A percentile compares a stretch with the other conserved stretches of the same genome.
Conservation (phyloP, 2,329 filamentous ascomycete species). For the Cladophialophora psammophila region DNA sequence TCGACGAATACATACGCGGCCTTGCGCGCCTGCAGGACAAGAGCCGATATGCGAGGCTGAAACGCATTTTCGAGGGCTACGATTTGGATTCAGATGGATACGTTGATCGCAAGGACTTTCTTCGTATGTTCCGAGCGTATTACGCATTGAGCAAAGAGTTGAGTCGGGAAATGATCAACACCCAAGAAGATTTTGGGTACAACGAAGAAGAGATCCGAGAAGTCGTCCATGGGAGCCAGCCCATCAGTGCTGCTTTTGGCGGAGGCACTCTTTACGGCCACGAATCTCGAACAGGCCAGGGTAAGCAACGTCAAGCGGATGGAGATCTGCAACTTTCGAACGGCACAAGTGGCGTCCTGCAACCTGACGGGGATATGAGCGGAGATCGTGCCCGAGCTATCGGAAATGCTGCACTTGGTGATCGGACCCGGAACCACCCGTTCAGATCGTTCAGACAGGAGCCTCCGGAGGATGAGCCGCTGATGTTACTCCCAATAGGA, state of each 20-base stretch:
- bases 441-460: slow-evolving; percentile 34
- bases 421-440: slow-evolving; percentile 28
- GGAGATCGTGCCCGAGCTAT: slow-evolving; percentile 69
- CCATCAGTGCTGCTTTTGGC: slow-evolving; percentile 79
- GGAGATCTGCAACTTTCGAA: slow-evolving; percentile 70
- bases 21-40: slow-evolving; percentile 70
- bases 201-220: slow-evolving; percentile 78
- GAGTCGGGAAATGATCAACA: slow-evolving; percentile 81
- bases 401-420: slow-evolving; percentile 49
- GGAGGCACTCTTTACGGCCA: slow-evolving; percentile 72
- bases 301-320: slow-evolving; percentile 68
- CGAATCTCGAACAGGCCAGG: slow-evolving; percentile 66
- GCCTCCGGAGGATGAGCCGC: slow-evolving; percentile 33
- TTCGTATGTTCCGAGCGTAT: slow-evolving; percentile 90
- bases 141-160: slow-evolving; percentile 90
- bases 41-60: slow-evolving; percentile 68
- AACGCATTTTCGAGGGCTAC: slow-evolving; percentile 83
- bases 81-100: slow-evolving; percentile 89
- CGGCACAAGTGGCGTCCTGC: slow-evolving; percentile 60
- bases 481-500: slow-evolving; percentile 27
- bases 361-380: slow-evolving; percentile 66
- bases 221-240: slow-evolving; percentile 76
- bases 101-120: slow-evolving; percentile 83
- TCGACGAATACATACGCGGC: slow-evolving; percentile 87
- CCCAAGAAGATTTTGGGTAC: slow-evolving; percentile 78